A percentile compares a stretch with the other conserved stretches of the same genome.
Conservation (phyloP, 495 filamentous ascomycete species). For the Neurospora africana region DNA sequence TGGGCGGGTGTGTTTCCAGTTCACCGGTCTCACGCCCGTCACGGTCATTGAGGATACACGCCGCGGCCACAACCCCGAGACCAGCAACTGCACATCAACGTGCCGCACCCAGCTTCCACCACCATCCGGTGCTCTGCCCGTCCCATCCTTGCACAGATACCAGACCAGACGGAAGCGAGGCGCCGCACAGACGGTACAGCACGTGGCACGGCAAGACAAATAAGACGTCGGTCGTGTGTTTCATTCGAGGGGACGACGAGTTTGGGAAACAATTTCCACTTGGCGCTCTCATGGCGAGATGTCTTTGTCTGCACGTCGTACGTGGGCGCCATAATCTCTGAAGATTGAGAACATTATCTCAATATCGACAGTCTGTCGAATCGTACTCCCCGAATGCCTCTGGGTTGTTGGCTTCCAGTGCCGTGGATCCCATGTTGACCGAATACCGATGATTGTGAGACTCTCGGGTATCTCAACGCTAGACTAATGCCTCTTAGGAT, state of each 20-base stretch:
- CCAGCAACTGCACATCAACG: neutral
- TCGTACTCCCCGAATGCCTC: neutral
- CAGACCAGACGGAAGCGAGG: neutral
- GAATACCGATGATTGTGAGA: neutral
- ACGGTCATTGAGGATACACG: neutral
- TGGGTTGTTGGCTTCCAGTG: neutral
- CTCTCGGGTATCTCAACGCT: neutral
- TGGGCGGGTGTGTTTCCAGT: neutral
- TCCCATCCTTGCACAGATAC: neutral
- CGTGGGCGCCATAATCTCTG: neutral
- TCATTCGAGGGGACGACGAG: neutral
- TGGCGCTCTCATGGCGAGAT: neutral
- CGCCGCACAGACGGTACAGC: neutral
- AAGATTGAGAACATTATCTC: neutral
- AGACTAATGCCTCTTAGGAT: neutral
- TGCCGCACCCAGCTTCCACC: neutral
- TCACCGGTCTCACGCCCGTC: neutral
- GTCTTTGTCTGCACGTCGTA: neutral
- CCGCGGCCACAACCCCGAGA: neutral
- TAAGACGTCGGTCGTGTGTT: neutral
- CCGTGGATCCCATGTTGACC: neutral
- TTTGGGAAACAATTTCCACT: neutral
- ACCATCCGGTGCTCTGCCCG: neutral
- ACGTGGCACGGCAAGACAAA: neutral
- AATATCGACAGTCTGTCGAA: neutral